Evolutionary conservation across 495 filamentous ascomycete species (phyloP), one percentile per base, ranked within the genome.

Genomic region (Talaromyces borbonicus): DNA sequence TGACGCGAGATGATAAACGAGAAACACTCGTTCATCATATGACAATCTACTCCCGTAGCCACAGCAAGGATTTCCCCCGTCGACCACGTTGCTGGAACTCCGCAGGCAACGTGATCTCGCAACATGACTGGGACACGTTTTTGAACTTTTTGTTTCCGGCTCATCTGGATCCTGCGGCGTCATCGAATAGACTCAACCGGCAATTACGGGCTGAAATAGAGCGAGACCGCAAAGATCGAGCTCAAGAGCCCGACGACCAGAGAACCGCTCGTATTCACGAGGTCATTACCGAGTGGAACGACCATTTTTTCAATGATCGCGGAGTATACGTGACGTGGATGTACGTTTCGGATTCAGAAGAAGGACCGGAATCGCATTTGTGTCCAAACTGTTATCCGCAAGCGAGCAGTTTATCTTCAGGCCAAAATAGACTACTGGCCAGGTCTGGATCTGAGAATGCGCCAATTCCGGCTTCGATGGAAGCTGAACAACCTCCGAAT

Each of bases 41-140:
- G 40, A 64, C 61, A 8, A 67, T 74, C 27, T 65, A 66, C 19
- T 63, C 68, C 2, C 60, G 66, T 40, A 69, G 66, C 35, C 67
- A 68, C 44, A 52, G 62, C 0, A 69, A 67, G 31, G 69, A 74
- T 42, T 67, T 77, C 12, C 61, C 63, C 5, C 69, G 66, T 18
- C 62, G 71, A 31, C 60, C 66, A 3, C 71, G 70, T 0, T 66
- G 66, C 43, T 66, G 67, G 63, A 61, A 51, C 19, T 52, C 62
- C 9, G 56, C 60, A 11, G 54, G 52, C 32, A 48, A 62, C 33
- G 66, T 72, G 24, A 60, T 75, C 8, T 51, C 54, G 33, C 66
- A 67, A 51, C 63, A 67, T 50, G 73, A 77, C 53, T 77, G 73
- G 73, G 65, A 71, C 40, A 67, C 62, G 9, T 77, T 75, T 46